Percentiles rank a stretch among this genome's conserved stretches.
Conservation (phyloP, 2,329 filamentous ascomycete species). For the Penicillium griseofulvum region DNA sequence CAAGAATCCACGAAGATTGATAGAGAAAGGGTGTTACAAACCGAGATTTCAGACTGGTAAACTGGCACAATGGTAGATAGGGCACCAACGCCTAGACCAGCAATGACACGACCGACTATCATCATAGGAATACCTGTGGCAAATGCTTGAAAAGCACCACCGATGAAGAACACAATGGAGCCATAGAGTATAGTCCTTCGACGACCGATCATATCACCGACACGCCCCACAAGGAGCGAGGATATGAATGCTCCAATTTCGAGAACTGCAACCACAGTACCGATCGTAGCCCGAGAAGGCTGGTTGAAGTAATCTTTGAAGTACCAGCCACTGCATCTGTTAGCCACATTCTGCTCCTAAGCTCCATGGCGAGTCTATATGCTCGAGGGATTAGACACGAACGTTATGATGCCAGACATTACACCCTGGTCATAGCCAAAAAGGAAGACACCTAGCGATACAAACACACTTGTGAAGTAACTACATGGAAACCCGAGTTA, state of each 20-base stretch:
- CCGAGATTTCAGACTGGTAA: conserved; percentile 89
- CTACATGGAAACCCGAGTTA: conserved; percentile 48
- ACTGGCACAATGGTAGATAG: conserved; percentile 89
- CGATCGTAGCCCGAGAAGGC: conserved; percentile 80
- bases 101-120: conserved; percentile 75
- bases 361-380: not conserved
- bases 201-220: conserved; percentile 89
- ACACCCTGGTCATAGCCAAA: conserved; percentile 66
- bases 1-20: not conserved
- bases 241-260: conserved; percentile 91
- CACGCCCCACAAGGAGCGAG: conserved; percentile 78
- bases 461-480: conserved; percentile 87
- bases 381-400: conserved; percentile 21
- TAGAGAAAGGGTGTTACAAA: conserved; percentile 15
- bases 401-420: conserved; percentile 70
- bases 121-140: conserved; percentile 86
- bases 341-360: not conserved
- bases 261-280: conserved; percentile 96
- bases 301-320: conserved; percentile 93
- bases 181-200: conserved; percentile 90
- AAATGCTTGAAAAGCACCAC: conserved; percentile 80
- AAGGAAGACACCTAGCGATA: conserved; percentile 62
- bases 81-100: conserved; percentile 82
- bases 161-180: conserved; percentile 79
- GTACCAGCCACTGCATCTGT: conserved; percentile 64